Evolutionary conservation across 1,284 basidiomycete genomes (phyloP), one percentile per base, ranked within the genome.

Genomic region (Apiotrichum porosum): DNA sequence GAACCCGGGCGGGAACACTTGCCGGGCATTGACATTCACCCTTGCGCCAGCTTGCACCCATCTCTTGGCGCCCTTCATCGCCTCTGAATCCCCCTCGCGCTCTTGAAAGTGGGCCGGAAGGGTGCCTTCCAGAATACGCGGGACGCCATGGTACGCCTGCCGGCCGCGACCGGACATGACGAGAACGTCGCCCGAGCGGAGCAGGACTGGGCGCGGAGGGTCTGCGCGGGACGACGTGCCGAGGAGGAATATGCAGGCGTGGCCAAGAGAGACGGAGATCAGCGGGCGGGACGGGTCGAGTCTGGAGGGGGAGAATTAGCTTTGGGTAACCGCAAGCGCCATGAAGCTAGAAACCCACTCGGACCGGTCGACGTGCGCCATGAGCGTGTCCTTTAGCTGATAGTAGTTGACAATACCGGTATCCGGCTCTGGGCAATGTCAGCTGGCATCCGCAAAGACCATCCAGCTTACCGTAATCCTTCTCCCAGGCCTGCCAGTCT

Each of bases 391-490:
- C 78, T 85, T 66, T 4, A 60, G 78, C 67, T 90, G 87, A 66
- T 91, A 90, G 62, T 89, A 94, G 68, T 95, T 95, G 51, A 94
- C 85, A 38, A 95, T 93, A 3, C 91, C 91, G 12, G 90, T 89
- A 66, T 93, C 90, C 3, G 89, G 88, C n/a, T 43, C 49, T 52
- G 38, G 14, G 8, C 6, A 6, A 4, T 4, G 39, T 52, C 37
- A 50, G 47, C 41, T 34, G 4, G 8, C 26, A 28, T 12, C 26
- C 4, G 13, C 17, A 13, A 6, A 21, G 22, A 15, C 10, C 2
- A 0, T 8, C 14, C 28, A 37, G 47, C 73, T 42, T 58, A 88
- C 88, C 83, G 64, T 92, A 92, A 15, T 81, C 83, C 22, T 84
- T 75, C 15, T 73, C 67, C 89, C 89, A 92, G 5, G 73, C 72